Base-by-base conservation (phyloP, 2,329 filamentous ascomycete genomes). In the Fusarium pilosicola region DNA sequence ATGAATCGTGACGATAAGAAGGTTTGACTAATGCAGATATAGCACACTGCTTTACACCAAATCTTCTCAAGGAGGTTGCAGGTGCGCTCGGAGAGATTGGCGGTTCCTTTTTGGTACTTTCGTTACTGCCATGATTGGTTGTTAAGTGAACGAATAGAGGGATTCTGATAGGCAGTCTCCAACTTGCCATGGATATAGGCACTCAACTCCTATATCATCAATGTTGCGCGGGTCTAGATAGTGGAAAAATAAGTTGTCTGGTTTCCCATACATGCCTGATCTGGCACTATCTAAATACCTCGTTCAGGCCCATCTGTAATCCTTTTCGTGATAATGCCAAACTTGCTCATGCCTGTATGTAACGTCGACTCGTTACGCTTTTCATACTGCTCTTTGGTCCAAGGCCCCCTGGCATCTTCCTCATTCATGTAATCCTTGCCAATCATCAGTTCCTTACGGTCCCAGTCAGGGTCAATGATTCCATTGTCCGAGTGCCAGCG, bases 361-460 rank as follows among this genome's bases (percentile, higher is more conserved):
- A 56, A 0, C 0, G 38, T 5, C 6, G 38, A n/a, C 38, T 20
- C 8, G 0, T 44, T 56, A 0, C 38, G 52, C 9, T 2, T 44
- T 0, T 44, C 17, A 32, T 32, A 44, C 12, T 32, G 52, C 0
- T 20, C 52, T 28, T 24, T 44, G 20, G 38, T 32, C 52, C 52
- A 56, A 9, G 52, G 22, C 2, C 52, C 38, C 11, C 28, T 0
- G 1, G 0, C 0, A 18, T 32, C 28, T 1, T 44, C 1, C 6
- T 24, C 17, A 15, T 42, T 24, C 1, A 56, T 8, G 0, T 32
- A 20, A 20, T 42, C 17, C 30, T 32, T 30, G 28, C 28, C 28
- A 8, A 30, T 30, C 28, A 30, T 30, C 3, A 9, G 28, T 30
- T 30, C 8, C 7, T 30, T 30, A 3, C 28, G 28, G 9, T 30